Evolutionary conservation across 768 basidiomycete species (phyloP).

Genomic region (Tricholoma hemisulphureum): DNA sequence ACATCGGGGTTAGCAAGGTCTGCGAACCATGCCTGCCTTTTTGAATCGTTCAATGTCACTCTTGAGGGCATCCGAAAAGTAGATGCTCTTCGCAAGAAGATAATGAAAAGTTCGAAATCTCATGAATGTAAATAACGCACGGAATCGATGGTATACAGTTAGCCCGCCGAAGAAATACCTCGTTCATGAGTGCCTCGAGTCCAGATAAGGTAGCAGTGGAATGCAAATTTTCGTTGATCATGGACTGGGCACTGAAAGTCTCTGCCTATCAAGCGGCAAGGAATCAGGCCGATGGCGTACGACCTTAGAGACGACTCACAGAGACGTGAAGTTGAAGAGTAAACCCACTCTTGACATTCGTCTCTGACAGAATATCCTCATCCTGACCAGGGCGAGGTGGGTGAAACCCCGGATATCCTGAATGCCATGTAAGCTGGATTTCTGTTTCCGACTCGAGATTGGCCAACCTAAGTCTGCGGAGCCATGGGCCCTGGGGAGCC

Average conservation of each 20-base stretch:
- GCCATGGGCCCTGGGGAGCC: slow-evolving; percentile 67
- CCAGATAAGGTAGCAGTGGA: slow-evolving; percentile 52
- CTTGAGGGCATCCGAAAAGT: slow-evolving; percentile 80
- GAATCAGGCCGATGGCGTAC: background rate
- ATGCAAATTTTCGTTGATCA: slow-evolving; percentile 50
- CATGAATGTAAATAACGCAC: slow-evolving; percentile 41
- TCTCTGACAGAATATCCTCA: slow-evolving; percentile 67
- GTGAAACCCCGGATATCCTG: slow-evolving; percentile 75
- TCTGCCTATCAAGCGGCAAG: slow-evolving; percentile 47
- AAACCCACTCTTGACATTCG: slow-evolving; percentile 67
- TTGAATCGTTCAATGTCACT: slow-evolving; percentile 76
- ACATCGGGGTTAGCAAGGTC: slow-evolving; percentile 81
- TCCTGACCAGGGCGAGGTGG: slow-evolving; percentile 74
- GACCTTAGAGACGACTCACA: slow-evolving; percentile 41
- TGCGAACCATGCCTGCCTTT: slow-evolving; percentile 78
- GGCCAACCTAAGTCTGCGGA: slow-evolving; percentile 67
- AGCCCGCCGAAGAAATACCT: slow-evolving; percentile 64
- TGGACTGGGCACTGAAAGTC: slow-evolving; percentile 56
- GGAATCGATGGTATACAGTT: slow-evolving; percentile 59
- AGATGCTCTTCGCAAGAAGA: slow-evolving; percentile 43
- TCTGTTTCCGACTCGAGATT: background rate
- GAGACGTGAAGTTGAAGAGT: slow-evolving; percentile 50
- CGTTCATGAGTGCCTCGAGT: slow-evolving; percentile 74
- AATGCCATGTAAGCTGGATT: background rate
- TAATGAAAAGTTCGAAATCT: background rate